Conservation (phyloP, 1,284 basidiomycete genomes). For the Mycena citricolor region DNA sequence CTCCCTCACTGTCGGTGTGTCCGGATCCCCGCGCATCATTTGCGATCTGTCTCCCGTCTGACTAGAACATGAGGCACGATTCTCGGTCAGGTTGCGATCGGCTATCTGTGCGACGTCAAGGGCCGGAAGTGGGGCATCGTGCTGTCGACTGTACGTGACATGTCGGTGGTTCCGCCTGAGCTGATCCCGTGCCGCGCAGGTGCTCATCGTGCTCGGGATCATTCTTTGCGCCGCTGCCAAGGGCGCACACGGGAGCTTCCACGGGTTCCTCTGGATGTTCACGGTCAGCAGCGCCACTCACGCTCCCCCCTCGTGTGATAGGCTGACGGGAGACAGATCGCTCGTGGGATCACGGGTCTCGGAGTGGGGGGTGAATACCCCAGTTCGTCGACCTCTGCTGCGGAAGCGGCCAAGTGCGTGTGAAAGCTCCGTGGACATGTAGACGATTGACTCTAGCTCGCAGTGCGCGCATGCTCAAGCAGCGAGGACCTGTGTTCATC, state of each 20-base stretch:
- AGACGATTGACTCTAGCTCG: conserved; percentile 58
- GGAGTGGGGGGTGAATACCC: conserved; percentile 81
- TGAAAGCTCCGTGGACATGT: too few relatives aligned
- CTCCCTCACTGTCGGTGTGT: conserved; percentile 63
- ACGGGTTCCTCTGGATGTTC: conserved; percentile 77
- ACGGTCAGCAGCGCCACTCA: conserved; percentile 40
- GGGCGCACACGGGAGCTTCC: conserved; percentile 55
- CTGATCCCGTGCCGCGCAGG: not conserved
- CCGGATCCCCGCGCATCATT: conserved; percentile 26
- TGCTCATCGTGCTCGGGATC: conserved; percentile 70
- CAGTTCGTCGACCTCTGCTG: conserved; percentile 62
- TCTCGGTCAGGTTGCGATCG: conserved; percentile 67
- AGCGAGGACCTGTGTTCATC: conserved; percentile 50
- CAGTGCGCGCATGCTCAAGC: conserved; percentile 64
- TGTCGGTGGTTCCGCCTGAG: not conserved
- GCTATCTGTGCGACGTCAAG: conserved; percentile 68
- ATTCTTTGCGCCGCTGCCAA: conserved; percentile 72
- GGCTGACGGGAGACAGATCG: too few relatives aligned
- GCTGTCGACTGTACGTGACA: conserved; percentile 47
- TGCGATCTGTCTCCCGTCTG: conserved; percentile 16
- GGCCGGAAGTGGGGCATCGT: conserved; percentile 75
- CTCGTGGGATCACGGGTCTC: conserved; percentile 31
- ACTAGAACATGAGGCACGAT: conserved; percentile 46
- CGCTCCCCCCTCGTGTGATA: too few relatives aligned
- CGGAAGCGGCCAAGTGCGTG: conserved; percentile 20